Conservation (phyloP, 441 rosid genomes). For the Pelargonium myrrhifolium region DNA sequence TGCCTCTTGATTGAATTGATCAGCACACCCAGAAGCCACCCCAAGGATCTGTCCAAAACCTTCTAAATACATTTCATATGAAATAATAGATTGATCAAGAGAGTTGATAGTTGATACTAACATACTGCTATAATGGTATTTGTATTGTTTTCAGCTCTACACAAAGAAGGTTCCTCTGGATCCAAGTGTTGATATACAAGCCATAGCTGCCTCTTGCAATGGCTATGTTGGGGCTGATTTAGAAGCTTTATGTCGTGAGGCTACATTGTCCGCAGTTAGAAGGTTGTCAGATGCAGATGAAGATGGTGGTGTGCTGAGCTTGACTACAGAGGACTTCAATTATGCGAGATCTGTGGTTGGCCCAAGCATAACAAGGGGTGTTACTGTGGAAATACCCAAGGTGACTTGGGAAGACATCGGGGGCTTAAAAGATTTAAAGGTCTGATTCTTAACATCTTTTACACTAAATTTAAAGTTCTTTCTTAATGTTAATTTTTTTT, state of each 20-base stretch:
- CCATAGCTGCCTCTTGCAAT: slow-evolving; percentile 68
- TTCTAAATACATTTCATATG: not conserved
- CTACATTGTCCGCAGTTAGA: slow-evolving; percentile 49
- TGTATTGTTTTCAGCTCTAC: slow-evolving; percentile 52
- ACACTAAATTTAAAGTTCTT: not conserved
- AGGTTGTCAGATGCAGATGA: slow-evolving; percentile 36
- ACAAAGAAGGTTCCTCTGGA: slow-evolving; percentile 60
- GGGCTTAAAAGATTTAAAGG: slow-evolving; percentile 76
- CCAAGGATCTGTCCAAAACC: not conserved
- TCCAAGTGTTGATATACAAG: slow-evolving; percentile 46
- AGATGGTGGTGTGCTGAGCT: slow-evolving; percentile 25
- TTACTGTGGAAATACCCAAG: slow-evolving; percentile 79
- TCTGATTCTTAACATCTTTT: slow-evolving; percentile 23
- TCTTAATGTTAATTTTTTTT: slow-evolving; percentile 11
- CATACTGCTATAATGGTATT: slow-evolving; percentile 15
- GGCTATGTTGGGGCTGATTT: slow-evolving; percentile 96
- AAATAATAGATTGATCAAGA: not conserved
- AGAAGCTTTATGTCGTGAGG: slow-evolving; percentile 90
- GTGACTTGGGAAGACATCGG: slow-evolving; percentile 90
- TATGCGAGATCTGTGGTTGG: slow-evolving; percentile 64
- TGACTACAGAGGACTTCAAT: slow-evolving; percentile 61
- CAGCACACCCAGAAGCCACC: not conserved
- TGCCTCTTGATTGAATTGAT: slow-evolving; percentile 4
- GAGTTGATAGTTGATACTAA: not conserved
- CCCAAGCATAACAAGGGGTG: slow-evolving; percentile 89